These are phyloP conservation scores for Aspergillus sergii DNA, from an alignment of 2,329 filamentous ascomycete species.

Conservation along the genomic window DNA sequence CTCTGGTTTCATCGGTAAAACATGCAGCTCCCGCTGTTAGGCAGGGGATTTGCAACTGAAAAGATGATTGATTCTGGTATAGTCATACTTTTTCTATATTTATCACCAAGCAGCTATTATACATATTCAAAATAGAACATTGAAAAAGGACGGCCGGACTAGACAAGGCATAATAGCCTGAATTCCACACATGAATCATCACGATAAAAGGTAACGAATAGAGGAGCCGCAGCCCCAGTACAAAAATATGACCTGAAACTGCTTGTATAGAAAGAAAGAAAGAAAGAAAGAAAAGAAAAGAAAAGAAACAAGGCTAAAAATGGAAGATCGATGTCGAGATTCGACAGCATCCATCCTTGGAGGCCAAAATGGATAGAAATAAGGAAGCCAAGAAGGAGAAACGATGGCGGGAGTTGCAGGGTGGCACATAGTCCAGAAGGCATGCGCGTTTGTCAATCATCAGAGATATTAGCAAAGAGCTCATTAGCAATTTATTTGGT, in stretches of 20 bases:
- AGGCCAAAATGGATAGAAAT: neutral
- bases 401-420: too few relatives aligned
- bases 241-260: neutral
- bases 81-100: neutral
- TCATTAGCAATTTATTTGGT: neutral
- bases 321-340: neutral
- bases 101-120: neutral
- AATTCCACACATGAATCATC: constrained; percentile 13
- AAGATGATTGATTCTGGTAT: neutral
- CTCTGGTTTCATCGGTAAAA: too few relatives aligned
- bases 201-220: neutral
- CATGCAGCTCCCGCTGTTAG: neutral
- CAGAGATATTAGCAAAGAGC: neutral
- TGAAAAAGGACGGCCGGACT: neutral
- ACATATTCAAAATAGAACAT: constrained; percentile 3
- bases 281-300: too few relatives aligned
- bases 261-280: neutral
- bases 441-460: neutral
- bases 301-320: neutral
- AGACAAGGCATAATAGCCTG: neutral
- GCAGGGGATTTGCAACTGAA: neutral
- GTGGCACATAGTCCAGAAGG: neutral
- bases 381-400: neutral
- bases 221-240: neutral
- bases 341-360: neutral